Base-by-base conservation (phyloP, 140 eudicot species). In the Stevia rebaudiana region DNA sequence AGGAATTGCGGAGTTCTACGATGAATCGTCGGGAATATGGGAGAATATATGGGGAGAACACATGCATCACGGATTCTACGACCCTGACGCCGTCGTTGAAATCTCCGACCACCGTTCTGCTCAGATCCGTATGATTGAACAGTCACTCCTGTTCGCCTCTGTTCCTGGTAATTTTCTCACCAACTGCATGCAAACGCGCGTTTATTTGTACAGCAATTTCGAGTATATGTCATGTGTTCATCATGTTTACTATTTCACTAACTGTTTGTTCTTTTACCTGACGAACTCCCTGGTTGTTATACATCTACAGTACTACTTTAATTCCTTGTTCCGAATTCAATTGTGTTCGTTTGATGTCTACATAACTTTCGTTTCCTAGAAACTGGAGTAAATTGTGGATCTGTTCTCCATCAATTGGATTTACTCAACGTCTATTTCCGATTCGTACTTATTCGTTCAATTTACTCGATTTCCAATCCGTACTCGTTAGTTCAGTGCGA, bases 41-140 rank as follows among this genome's bases (percentile, higher is more conserved):
- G 99, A 92, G 84, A 79, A 88, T 46, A 78, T 85, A 21, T 88
- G 99, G 99, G 99, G 99, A 24, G 97, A 88, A 61, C 99, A 92
- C 70, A 92, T 88, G 99, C 99, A 92, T 64, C 99, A 92, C 52
- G 99, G 99, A 3, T 92, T 69, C 55, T 92, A 92, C 61, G 83
- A 85, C 6, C 82, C 90, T 2, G 75, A 55, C 11, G 63, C 78
- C 10, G 65, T 54, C n/a, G 83, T 75, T 4, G 62, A 82, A 3
- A 53, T 92, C 37, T 69, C 86, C 37, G 86, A 88, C 31, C 97
- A 92, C 57, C 89, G 84, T 8, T 37, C 83, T 53, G 97, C 99
- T 72, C 99, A 92, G 88, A 83, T 88, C 74, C 96, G 90, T 24
- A 88, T 88, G 97, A 80, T 88, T 21, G 95, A 92, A 64, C 83